Base-by-base conservation (phyloP, 2,329 filamentous ascomycete genomes). In the Diaporthe vaccinii region DNA sequence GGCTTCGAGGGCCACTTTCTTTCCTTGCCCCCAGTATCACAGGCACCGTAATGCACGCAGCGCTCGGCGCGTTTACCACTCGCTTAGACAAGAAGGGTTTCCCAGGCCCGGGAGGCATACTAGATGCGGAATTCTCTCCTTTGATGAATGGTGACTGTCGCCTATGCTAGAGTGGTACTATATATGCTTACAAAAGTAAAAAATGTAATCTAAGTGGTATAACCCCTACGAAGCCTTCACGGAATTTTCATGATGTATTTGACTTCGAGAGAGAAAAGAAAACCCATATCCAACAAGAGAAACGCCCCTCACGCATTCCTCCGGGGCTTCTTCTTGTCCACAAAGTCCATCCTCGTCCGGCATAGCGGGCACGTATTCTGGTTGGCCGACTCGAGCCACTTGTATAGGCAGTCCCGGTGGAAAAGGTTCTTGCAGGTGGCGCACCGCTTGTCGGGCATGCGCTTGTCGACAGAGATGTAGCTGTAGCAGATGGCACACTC, bases 401-500 rank as follows among this genome's bases (percentile, higher is more conserved):
- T 96, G 87, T 95, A 98, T 84, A 99, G 85, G 85, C 97, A 99
- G 3, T 91, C 91, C 1, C 93, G 90, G 84, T 99, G 97, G 87
- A 98, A 99, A 72, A 94, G 87, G 84, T 99, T 96, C 87, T 95
- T 96, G 89, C 97, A 99, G 1, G 96, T 98, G 62, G 90, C 88
- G 83, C 97, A 99, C 73, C 91, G 89, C 88, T 98, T 98, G 83
- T 97, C 96, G 0, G 97, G 97, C 83, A 98, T 91, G 84, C 94
- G 93, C 87, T 94, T 94, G 83, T 98, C 96, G 10, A 91, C 91
- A 25, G 95, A 95, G 78, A 99, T 95, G 81, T 99, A 95, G 76
- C 93, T 95, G 86, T 98, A 98, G 87, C 96, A 98, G 82, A 98
- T 98, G 14, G 97, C 95, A 82, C 97, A 99, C 84, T 99, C 97